Base-by-base conservation (phyloP, 345 rosid genomes). In the Lepidium sativum region DNA sequence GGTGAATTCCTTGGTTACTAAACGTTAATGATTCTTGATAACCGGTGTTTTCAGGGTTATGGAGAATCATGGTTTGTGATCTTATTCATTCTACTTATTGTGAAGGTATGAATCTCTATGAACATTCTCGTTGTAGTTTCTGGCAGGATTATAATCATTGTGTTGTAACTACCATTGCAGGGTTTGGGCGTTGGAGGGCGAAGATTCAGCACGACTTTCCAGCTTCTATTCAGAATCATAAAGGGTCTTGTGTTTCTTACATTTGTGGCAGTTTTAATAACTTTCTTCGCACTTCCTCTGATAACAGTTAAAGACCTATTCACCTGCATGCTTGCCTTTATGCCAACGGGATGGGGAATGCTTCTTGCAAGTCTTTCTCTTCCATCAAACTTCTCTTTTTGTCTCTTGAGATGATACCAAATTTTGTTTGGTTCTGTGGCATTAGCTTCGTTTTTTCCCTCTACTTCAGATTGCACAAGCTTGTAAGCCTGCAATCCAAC, bases 261-360 rank as follows among this genome's bases (percentile, higher is more conserved):
- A 8, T 80, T 86, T 55, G 54, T 86, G 13, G 71, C 78, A 9
- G 62, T 84, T 65, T 65, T 89, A 25, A 75, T 86, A 49, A 74
- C 77, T 29, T 74, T 89, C 55, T 77, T 89, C 31, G 84, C 85
- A 29, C 67, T 89, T 68, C 87, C 83, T 31, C 78, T 86, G 70
- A 83, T 86, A 80, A 89, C 95, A 13, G 18, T 87, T 45, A 74
- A 77, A 73, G 97, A 89, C 74, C 62, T 89, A 37, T 40, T 89
- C 64, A 79, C 85, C 31, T 82, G 91, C 63, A 67, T 86, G 76
- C 91, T 89, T 37, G 97, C 97, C 35, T 82, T 89, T 84, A 80
- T 86, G 95, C 97, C 97, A 35, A 86, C 95, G 6, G 97, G 91
- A n/a, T 89, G 97, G 97, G 97, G 89, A 49, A 70, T 89, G 79